A percentile compares a stretch with the other conserved stretches of the same genome.
phyloP scores from a whole-genome alignment of 345 rosid genomes.

The Syzygium aqueum region DNA sequence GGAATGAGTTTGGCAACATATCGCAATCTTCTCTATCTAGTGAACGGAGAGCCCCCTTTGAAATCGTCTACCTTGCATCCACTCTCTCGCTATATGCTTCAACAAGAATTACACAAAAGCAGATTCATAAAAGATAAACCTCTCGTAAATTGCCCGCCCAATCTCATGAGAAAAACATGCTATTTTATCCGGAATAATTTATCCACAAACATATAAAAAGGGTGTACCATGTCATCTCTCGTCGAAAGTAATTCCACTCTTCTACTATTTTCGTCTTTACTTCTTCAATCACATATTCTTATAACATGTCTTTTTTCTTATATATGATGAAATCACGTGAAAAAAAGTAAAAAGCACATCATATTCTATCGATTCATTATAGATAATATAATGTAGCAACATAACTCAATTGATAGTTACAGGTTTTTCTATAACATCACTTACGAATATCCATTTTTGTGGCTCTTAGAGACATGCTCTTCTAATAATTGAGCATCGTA shows the following conservation, averaged over 20 bases:
- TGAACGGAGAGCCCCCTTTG: background rate
- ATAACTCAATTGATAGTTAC: background rate
- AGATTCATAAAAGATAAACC: background rate
- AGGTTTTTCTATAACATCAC: background rate
- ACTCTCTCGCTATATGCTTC: background rate
- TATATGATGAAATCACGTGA: background rate
- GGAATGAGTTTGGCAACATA: background rate
- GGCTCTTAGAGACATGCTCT: background rate
- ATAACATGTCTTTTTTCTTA: background rate
- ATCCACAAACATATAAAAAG: background rate
- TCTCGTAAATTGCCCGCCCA: background rate
- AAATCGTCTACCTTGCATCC: background rate
- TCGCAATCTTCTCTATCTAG: background rate
- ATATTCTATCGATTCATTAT: background rate
- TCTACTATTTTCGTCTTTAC: background rate
- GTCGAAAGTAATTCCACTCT: background rate
- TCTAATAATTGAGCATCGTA: background rate
- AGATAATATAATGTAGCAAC: background rate
- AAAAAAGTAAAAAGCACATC: background rate
- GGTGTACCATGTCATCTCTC: background rate
- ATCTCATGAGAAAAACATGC: background rate
- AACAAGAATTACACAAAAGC: background rate
- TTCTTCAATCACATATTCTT: background rate
- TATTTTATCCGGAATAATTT: background rate
- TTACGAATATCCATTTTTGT: background rate